Evolutionary conservation across 2,329 filamentous ascomycete species (phyloP), one percentile per base, ranked within the genome.

Genomic region (Colletotrichum sp.): DNA sequence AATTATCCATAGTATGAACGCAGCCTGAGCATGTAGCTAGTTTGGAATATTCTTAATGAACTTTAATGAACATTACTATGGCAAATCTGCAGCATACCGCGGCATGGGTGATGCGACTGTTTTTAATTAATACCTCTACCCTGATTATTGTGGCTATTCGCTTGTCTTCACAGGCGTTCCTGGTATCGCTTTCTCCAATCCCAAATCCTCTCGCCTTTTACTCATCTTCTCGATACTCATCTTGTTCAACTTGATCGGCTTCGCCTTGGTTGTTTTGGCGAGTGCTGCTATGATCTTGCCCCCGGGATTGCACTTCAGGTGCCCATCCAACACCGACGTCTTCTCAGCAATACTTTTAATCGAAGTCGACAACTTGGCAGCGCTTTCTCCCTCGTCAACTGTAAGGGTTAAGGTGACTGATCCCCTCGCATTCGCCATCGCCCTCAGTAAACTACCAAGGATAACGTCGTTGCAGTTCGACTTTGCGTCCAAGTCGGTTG

Each of bases 381-480:
- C 48, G 10, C 28, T 72, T 32, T 67, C 68, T 5, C 39, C 57
- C 3, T 39, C 60, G 7, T 43, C 13, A 2, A 24, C 39, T 4
- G 12, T 9, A 7, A 67, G 6, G 2, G 28, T 52, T 12, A 67
- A n/a, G 3, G 36, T 28, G 7, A 72, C 21, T 1, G 10, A 5
- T 0, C 39, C 21, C 8, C 30, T 75, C 1, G 26, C 21, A 6
- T 21, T 52, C 2, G 55, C 63, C 72, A 72, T 72, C 0, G n/a
- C 21, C 6, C 39, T 55, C 1, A 67, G 7, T 3, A 75, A 16
- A 4, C 55, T 75, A 5, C 72, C 72, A 3, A 75, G 60, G 16
- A 74, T 66, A 6, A 74, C 39, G 21, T 61, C n/a, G 28, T 74
- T 66, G 36, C 67, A 71, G 4, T 59, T 39, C 6, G 60, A 36